phyloP scores from a whole-genome alignment of 345 rosid genomes.

The Populus tremula region DNA sequence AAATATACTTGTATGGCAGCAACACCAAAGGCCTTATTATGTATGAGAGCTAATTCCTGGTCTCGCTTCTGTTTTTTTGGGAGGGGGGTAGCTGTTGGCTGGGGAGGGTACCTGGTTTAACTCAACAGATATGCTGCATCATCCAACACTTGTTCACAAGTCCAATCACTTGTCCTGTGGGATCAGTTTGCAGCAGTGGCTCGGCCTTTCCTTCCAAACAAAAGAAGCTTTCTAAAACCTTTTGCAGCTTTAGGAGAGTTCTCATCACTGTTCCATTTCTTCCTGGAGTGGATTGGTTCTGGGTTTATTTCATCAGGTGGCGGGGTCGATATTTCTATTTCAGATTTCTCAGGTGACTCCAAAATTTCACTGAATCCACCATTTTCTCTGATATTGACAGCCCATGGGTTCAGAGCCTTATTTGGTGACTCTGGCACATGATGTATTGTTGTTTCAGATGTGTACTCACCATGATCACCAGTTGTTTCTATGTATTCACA shows the following conservation, averaged over 20 bases:
- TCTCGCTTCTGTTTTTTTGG: background rate
- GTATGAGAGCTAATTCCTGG: constrained; percentile 6
- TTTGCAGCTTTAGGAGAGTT: constrained; percentile 72
- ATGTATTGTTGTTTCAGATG: constrained; percentile 28
- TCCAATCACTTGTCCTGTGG: background rate
- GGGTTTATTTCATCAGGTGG: constrained; percentile 42
- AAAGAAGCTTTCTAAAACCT: constrained; percentile 82
- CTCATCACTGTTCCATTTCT: constrained; percentile 80
- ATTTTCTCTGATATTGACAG: constrained; percentile 31
- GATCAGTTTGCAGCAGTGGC: constrained; percentile 22
- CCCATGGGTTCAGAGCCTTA: constrained; percentile 33
- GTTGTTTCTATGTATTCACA: constrained; percentile 32
- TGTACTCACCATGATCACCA: constrained; percentile 18
- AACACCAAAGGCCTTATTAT: constrained; percentile 39
- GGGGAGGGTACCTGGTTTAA: no score
- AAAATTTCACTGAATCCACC: constrained; percentile 18
- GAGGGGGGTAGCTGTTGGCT: no score
- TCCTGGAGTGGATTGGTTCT: constrained; percentile 61
- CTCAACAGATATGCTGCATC: background rate
- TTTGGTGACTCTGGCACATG: constrained; percentile 35
- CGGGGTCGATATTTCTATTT: constrained; percentile 65
- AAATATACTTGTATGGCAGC: constrained; percentile 20
- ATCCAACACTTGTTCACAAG: background rate
- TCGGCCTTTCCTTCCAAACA: constrained; percentile 65
- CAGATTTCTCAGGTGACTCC: constrained; percentile 40